phyloP scores from a whole-genome alignment of 116 monocot species.

The Iris pallida region DNA sequence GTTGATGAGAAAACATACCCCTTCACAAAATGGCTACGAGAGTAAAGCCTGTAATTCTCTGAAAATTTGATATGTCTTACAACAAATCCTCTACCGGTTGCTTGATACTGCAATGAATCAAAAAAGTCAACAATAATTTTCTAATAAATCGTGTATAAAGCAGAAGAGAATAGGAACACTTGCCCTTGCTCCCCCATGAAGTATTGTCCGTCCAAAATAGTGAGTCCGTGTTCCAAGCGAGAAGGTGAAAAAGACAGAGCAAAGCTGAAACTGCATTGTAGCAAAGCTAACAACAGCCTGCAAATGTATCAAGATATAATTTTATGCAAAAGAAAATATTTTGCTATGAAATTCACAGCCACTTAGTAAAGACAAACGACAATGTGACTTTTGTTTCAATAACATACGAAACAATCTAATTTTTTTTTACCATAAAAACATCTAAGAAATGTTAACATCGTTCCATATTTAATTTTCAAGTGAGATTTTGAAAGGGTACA shows the following conservation, averaged over 20 bases:
- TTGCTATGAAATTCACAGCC: too few species aligned
- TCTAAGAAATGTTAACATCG: too few species aligned
- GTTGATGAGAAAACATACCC: constrained; percentile 45
- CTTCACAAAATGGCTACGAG: constrained; percentile 98
- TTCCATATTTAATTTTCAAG: too few species aligned
- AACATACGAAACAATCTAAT: too few species aligned
- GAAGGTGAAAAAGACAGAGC: constrained; percentile 89
- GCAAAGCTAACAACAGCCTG: constrained; percentile 82
- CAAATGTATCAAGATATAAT: not conserved
- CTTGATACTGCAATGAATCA: constrained; percentile 52
- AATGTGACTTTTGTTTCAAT: too few species aligned
- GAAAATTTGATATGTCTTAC: constrained; percentile 94
- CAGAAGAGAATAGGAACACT: constrained; percentile 10
- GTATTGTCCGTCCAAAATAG: constrained; percentile 96
- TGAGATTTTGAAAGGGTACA: too few species aligned
- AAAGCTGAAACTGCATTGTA: constrained; percentile 91
- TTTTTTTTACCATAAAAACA: too few species aligned
- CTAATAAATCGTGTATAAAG: not conserved
- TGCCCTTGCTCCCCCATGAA: constrained; percentile 95
- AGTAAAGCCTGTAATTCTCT: constrained; percentile 96
- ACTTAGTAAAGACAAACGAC: too few species aligned
- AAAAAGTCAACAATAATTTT: not conserved
- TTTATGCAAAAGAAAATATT: too few species aligned
- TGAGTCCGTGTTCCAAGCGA: constrained; percentile 95
- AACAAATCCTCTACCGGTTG: constrained; percentile 96